A percentile compares a stretch with the other conserved stretches of the same genome.
phyloP scores from a whole-genome alignment of 495 filamentous ascomycete genomes.

The Penicillium coffeae region DNA sequence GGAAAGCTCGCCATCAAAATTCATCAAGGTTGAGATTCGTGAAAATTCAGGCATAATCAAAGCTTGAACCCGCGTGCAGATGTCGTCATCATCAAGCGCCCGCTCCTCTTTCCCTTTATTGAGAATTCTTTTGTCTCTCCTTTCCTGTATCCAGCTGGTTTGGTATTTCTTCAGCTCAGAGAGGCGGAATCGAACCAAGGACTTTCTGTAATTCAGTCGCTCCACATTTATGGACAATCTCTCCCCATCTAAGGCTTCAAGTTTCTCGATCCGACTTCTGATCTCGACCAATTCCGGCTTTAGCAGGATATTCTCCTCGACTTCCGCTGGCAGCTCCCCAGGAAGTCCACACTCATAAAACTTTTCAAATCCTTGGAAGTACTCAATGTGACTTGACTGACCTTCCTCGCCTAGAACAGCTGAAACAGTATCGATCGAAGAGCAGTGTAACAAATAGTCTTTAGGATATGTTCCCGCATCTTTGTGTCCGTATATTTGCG shows the following conservation, averaged over 20 bases:
- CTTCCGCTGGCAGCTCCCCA: conserved; percentile 12
- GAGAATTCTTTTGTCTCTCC: conserved; percentile 15
- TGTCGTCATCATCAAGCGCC: conserved; percentile 1
- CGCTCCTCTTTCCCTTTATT: conserved; percentile 13
- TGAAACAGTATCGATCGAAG: conserved; percentile 16
- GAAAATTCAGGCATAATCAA: conserved; percentile 18
- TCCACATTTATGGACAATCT: conserved; percentile 2
- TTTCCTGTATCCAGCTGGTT: conserved; percentile 11
- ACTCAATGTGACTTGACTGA: conserved; percentile 17
- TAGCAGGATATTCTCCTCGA: conserved; percentile 16
- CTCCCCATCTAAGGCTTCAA: background rate
- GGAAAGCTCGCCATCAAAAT: conserved; percentile 17
- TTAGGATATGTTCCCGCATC: conserved; percentile 12
- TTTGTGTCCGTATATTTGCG: conserved; percentile 17
- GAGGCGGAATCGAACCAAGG: conserved; percentile 8
- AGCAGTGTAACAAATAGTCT: conserved; percentile 18
- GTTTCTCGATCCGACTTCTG: conserved; percentile 3
- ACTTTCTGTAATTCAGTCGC: conserved; percentile 10
- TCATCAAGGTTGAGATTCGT: conserved; percentile 15
- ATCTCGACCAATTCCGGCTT: conserved; percentile 11
- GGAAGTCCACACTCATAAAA: conserved; percentile 16
- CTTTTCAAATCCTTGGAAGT: conserved; percentile 19
- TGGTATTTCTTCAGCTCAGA: conserved; percentile 17
- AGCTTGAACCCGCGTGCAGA: conserved; percentile 11
- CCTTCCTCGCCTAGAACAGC: conserved; percentile 16